A percentile compares a stretch with the other conserved stretches of the same genome.
Conservation (phyloP, 768 basidiomycete genomes). For the Suillus spraguei region DNA sequence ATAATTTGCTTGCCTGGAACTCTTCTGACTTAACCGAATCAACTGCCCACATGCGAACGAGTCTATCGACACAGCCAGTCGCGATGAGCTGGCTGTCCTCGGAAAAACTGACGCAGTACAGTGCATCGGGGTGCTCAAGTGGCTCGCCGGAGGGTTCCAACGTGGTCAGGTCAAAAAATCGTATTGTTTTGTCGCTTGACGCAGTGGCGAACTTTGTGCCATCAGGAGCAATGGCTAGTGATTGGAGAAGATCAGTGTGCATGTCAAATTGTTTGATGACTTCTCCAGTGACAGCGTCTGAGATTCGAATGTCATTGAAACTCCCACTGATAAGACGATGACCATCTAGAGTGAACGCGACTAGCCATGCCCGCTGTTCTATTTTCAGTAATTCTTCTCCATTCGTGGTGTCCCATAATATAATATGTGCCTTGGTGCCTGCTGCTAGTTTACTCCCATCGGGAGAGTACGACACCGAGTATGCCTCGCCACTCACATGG, state of each 20-base stretch:
- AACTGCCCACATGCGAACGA: slow-evolving; percentile 85
- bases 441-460: slow-evolving; percentile 40
- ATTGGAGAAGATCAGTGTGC: not conserved
- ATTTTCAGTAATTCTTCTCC: slow-evolving; percentile 3
- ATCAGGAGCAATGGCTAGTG: not conserved
- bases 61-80: slow-evolving; percentile 71
- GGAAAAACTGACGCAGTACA: not conserved
- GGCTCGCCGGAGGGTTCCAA: not conserved
- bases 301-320: not conserved
- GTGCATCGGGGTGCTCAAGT: not conserved
- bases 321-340: not conserved
- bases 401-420: not conserved
- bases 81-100: slow-evolving; percentile 61
- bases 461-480: slow-evolving; percentile 40
- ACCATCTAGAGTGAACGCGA: not conserved
- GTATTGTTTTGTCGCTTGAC: slow-evolving; percentile 16
- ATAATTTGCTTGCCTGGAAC: not conserved
- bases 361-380: not conserved
- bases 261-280: not conserved
- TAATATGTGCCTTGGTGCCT: slow-evolving; percentile 21
- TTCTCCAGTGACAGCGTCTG: not conserved
- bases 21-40: not conserved
- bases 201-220: slow-evolving; percentile 13
- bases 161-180: not conserved
- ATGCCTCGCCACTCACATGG: not conserved